Base-by-base conservation (phyloP, 768 basidiomycete genomes). In the Suillus weaverae region DNA sequence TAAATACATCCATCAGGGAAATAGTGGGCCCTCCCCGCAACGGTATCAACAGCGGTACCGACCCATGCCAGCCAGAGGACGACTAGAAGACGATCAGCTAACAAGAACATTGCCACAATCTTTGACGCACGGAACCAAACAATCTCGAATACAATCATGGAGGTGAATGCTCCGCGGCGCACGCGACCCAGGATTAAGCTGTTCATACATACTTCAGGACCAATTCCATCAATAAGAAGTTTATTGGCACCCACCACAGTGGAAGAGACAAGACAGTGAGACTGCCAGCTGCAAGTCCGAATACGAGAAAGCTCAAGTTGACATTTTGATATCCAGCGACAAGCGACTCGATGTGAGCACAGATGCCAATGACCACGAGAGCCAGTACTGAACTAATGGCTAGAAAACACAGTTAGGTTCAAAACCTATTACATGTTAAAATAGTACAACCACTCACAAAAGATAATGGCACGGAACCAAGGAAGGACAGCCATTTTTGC, bases 101-200 rank as follows among this genome's bases (percentile, higher is more conserved):
- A 62, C 20, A 9, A 44, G 35, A 16, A 30, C 43, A 4, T 5
- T 1, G 11, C 16, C 33, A 41, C 20, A 5, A 18, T 6, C 1
- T 16, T n/a, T 55, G 10, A 73, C 70, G 51, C 36, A 75, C 74
- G 66, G 61, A 70, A 68, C 74, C 67, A 76, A 22, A 67, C n/a
- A 33, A 70, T 56, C 65, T 76, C 69, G 13, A 74, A 74, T n/a
- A 68, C 14, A 8, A 76, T 50, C 64, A 53, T 71, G 2, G 72
- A 71, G 2, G 70, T 68, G 39, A 76, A 68, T 20, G 66, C 56
- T 20, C 64, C 60, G 9, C 35, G 50, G 26, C 53, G 60, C 41
- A 48, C 33, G 18, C 39, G 51, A 36, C 68, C 66, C 56, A 76
- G 35, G 13, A 60, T n/a, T 44, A 72, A 53, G 43, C 74, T 73